Conservation (phyloP, 2,329 filamentous ascomycete genomes). For the Penicillium sumatraense region DNA sequence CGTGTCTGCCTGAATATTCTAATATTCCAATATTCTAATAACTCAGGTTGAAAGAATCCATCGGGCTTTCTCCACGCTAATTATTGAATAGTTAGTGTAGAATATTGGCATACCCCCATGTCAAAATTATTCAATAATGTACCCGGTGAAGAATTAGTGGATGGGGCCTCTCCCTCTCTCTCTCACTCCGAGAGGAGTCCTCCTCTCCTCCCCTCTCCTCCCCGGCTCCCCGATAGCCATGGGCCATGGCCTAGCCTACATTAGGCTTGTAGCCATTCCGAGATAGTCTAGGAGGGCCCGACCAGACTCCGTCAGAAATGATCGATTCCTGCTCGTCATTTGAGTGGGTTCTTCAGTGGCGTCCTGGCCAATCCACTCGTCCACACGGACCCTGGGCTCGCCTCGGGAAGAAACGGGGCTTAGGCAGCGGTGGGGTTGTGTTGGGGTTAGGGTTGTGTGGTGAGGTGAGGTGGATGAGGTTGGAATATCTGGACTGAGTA, state of each 20-base stretch:
- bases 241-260: no score
- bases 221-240: background rate
- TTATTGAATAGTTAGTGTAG: no score
- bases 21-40: no score
- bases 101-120: background rate
- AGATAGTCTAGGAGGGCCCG: no score
- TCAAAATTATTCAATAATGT: background rate
- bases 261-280: no score
- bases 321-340: conserved; percentile 1
- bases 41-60: no score
- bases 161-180: no score
- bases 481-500: background rate
- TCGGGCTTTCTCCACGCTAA: no score
- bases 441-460: background rate
- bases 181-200: no score
- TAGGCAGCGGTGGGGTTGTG: conserved; percentile 10
- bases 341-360: conserved; percentile 5
- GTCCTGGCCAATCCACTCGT: conserved; percentile 1
- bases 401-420: conserved; percentile 1
- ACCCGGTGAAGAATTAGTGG: background rate
- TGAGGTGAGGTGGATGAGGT: background rate
- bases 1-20: background rate
- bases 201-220: no score
- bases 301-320: background rate
- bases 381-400: conserved; percentile 12